Conservation (phyloP, 352 stramenopile species). For the Phytophthora capsici region DNA sequence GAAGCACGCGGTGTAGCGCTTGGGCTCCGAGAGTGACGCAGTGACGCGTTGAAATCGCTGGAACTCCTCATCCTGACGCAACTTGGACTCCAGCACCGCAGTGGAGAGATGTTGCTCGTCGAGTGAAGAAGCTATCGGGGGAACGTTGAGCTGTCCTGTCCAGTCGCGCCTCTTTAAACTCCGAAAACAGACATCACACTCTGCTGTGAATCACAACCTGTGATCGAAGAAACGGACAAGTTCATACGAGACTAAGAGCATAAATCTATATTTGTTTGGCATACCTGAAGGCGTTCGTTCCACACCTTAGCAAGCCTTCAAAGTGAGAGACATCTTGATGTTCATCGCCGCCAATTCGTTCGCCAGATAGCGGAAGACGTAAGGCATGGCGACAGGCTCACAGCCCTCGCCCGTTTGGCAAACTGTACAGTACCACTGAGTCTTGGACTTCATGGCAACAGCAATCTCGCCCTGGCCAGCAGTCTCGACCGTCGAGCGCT, state of each 20-base stretch:
- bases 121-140: constrained; percentile 9
- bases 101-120: neutral
- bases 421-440: constrained; percentile 86
- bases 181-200: constrained; percentile 9
- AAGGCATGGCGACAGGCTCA: constrained; percentile 96
- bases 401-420: constrained; percentile 91
- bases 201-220: no score
- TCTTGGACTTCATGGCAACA: constrained; percentile 90
- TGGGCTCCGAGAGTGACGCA: constrained; percentile 35
- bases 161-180: constrained; percentile 29
- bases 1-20: constrained; percentile 21
- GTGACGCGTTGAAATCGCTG: constrained; percentile 42
- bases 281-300: constrained; percentile 26
- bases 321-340: constrained; percentile 97
- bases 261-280: constrained; percentile 52
- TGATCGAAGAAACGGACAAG: constrained; percentile 30
- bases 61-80: constrained; percentile 35
- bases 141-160: constrained; percentile 11
- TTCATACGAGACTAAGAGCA: constrained; percentile 23
- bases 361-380: constrained; percentile 98
- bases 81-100: neutral
- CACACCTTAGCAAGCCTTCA: constrained; percentile 65
- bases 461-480: constrained; percentile 82
- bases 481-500: constrained; percentile 81
- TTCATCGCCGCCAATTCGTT: constrained; percentile 99